These are phyloP conservation scores for Meyerozyma sp. DNA, from an alignment of 1,139 yeast species.

Conservation along the genomic window DNA sequence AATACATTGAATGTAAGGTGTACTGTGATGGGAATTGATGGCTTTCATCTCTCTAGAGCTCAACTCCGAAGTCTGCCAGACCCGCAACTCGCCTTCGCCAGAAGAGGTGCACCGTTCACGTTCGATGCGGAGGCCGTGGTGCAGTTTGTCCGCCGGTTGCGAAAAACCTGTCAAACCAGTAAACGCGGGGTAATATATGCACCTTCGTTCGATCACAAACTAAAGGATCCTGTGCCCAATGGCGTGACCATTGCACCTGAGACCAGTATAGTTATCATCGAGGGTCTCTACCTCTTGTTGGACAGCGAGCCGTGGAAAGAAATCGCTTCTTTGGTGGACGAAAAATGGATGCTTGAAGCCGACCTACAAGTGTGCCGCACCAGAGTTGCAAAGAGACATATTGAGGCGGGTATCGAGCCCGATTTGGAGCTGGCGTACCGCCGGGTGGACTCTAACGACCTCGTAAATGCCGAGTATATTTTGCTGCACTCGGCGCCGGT, in stretches of 20 bases:
- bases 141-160: constrained; percentile 5
- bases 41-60: constrained; percentile 10
- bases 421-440: neutral
- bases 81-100: constrained; percentile 9
- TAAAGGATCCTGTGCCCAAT: constrained; percentile 11
- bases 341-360: neutral
- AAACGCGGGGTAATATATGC: constrained; percentile 2
- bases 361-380: neutral
- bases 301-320: constrained; percentile 10
- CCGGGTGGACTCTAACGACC: neutral
- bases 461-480: neutral
- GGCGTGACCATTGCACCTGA: constrained; percentile 8
- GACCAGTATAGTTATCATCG: constrained; percentile 9
- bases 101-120: constrained; percentile 14
- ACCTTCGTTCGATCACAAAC: constrained; percentile 13
- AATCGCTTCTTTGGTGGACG: neutral
- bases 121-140: constrained; percentile 9
- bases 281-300: constrained; percentile 12
- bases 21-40: constrained; percentile 11
- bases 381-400: neutral
- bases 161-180: constrained; percentile 1
- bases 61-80: constrained; percentile 8
- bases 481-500: constrained; percentile 1
- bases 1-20: constrained; percentile 2
- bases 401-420: neutral